Percentiles rank a stretch among this genome's conserved stretches.
Conservation (phyloP, 2,329 filamentous ascomycete species). For the Cytospora leucostoma region DNA sequence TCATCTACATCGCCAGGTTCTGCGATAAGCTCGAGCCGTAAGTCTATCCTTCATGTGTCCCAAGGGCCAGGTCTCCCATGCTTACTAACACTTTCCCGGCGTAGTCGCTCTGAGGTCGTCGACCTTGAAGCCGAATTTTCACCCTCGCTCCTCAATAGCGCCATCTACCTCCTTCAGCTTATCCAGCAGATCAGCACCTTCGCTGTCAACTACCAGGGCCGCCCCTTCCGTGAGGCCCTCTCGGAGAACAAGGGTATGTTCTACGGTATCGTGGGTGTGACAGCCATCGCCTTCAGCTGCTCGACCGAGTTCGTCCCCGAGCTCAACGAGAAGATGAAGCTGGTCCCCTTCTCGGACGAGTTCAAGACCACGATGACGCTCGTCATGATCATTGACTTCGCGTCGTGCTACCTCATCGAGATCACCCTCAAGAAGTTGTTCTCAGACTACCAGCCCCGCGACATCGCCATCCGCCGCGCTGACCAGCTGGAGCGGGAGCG, state of each 20-base stretch:
- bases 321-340: constrained; percentile 87
- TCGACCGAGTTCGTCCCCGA: constrained; percentile 95
- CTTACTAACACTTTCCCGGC: constrained; percentile 32
- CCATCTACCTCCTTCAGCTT: constrained; percentile 93
- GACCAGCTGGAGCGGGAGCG: constrained; percentile 83
- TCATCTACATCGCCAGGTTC: constrained; percentile 90
- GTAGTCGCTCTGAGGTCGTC: constrained; percentile 58
- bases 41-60: constrained; percentile 40
- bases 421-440: constrained; percentile 81
- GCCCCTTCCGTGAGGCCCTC: constrained; percentile 94
- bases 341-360: constrained; percentile 84
- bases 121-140: constrained; percentile 94
- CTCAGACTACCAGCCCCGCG: constrained; percentile 88
- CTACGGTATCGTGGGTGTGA: constrained; percentile 89
- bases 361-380: constrained; percentile 86
- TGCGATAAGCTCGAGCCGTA: constrained; percentile 86
- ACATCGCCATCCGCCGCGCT: constrained; percentile 82
- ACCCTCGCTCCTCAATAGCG: constrained; percentile 92
- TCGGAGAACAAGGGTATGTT: constrained; percentile 98
- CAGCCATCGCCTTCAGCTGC: constrained; percentile 88
- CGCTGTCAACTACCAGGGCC: constrained; percentile 98
- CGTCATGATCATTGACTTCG: constrained; percentile 87
- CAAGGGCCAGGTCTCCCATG: background rate
- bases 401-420: constrained; percentile 84
- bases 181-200: constrained; percentile 99